Evolutionary conservation across 2,329 filamentous ascomycete genomes (phyloP), one percentile per base, ranked within the genome.

Genomic region (Amylocarpus encephaloides): DNA sequence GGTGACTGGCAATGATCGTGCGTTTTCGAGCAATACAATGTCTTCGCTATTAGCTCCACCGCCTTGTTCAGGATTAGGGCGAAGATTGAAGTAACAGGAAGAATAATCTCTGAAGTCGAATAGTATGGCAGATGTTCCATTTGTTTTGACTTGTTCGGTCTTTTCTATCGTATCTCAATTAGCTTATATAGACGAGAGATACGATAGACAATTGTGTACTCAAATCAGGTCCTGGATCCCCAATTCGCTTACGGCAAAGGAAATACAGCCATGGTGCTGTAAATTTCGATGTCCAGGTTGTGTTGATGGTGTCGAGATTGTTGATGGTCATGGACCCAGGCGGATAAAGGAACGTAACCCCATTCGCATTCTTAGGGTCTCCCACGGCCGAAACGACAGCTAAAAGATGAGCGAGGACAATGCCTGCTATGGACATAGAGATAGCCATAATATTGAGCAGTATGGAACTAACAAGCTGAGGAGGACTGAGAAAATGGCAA

Each of bases 221-320:
- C 12, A 35, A 10, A 26, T 22, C 16, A 40, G 16, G 19, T 29
- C 15, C 7, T 42, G 40, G 16, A 13, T 52, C n/a, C 13, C 16
- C 30, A 15, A 46, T 40, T 39, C 52, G 48, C 30, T 54, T 56
- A 3, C 16, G 32, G 33, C 59, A 61, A 12, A 52, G 52, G 5
- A 53, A 56, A 41, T 52, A 59, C 4, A 61, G 45, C 12, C 51
- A 46, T 2, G 57, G 58, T 12, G 10, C 13, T 5, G 35, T 10
- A 39, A 56, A 61, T 9, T 41, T 39, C 22, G 59, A 61, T 2
- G 47, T 52, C 33, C 56, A 61, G 4, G 54, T 52, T 32, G 58
- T 51, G 18, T 61, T 58, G 12, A 60, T 33, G 4, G 54, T 60
- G 19, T 60, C 59, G 6, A 56, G 42, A 22, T 56, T 53, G 19